Evolutionary conservation across 441 rosid species (phyloP), one percentile per base, ranked within the genome.

Genomic region (Aleurites moluccanus): DNA sequence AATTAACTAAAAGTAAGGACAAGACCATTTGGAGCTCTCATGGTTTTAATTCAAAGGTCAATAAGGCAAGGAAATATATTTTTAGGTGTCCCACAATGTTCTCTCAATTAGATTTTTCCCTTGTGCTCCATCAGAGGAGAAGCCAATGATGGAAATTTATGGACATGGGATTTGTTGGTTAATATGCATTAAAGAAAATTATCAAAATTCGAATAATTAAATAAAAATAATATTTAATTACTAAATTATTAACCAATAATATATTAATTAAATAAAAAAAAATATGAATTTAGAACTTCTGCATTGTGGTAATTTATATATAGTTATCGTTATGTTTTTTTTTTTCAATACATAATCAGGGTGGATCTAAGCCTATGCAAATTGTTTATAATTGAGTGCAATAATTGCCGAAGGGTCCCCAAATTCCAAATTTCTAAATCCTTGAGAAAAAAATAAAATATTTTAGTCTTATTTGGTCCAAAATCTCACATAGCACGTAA

Each of bases 321-420:
- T n/a, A n/a, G n/a, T n/a, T n/a, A n/a, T n/a, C n/a, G 38, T 35
- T 33, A 33, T 33, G 35, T 38, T 38, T 6, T 38, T 38, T 38
- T 38, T 38, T 38, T 38, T 6, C 40, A 38, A 6, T 38, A 5
- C 40, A 38, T 6, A 6, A 0, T 38, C 8, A 15, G 21, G 55
- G 20, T 50, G 71, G 78, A 30, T 62, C 62, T 28, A 10, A 15
- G 60, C 23, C 30, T 56, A 20, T 18, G 6, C 1, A 18, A 50
- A 18, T 15, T 18, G 21, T 69, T 69, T 49, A 80, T 73, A 57
- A 70, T 80, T 59, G 80, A 69, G 70, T 20, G 80, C 79, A 72
- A 81, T 85, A 64, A 84, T 84, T 77, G 80, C 49, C 0, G 6
- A 56, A 63, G 73, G 86, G 82, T 28, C 83, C 83, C 88, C 86